Base-by-base conservation (phyloP, 805 yeast species). In the Spathaspora sp. region DNA sequence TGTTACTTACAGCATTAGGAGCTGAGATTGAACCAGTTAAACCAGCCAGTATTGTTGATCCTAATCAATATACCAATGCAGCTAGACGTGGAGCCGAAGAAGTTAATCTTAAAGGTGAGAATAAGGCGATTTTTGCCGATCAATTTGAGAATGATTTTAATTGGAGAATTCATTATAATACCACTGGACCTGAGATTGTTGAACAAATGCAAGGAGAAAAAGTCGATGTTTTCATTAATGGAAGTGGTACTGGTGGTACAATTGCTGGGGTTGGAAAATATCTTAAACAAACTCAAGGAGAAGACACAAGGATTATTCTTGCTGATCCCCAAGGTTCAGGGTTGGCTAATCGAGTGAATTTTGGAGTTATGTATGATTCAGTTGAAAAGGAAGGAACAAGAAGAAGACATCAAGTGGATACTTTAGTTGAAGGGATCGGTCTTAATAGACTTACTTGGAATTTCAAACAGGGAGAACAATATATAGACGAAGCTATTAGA, bases 301-400 rank as follows among this genome's bases (percentile, higher is more conserved):
- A 42, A 23, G 46, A 63, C 0, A 62, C 86, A 0, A 73, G 68
- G 44, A 79, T 86, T 1, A 77, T 89, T 2, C 71, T 94, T 29
- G 97, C 97, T 0, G 99, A 93, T 67, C 98, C 98, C 0, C 97
- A 90, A 61, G 99, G 99, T 0, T 85, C 94, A 14, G 99, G 99
- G 0, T 79, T 94, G 56, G 88, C 78, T 62, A 90, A 93, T 69
- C 73, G 96, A 54, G 81, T 93, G 48, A 89, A 89, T 60, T 83
- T 72, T 61, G 98, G 97, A 1, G 98, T 93, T 2, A 91, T 94
- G 97, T 93, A 89, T 66, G 96, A 92, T 60, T 57, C 76, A 1
- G 91, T 82, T 7, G 99, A 93, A 67, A 85, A 80, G 57, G 99
- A 93, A 69, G 99, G 99, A 1, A 88, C 94, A 0, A 76, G 98